Evolutionary conservation across 345 rosid species (phyloP), one percentile per base, ranked within the genome.

Genomic region (Firmiana major): DNA sequence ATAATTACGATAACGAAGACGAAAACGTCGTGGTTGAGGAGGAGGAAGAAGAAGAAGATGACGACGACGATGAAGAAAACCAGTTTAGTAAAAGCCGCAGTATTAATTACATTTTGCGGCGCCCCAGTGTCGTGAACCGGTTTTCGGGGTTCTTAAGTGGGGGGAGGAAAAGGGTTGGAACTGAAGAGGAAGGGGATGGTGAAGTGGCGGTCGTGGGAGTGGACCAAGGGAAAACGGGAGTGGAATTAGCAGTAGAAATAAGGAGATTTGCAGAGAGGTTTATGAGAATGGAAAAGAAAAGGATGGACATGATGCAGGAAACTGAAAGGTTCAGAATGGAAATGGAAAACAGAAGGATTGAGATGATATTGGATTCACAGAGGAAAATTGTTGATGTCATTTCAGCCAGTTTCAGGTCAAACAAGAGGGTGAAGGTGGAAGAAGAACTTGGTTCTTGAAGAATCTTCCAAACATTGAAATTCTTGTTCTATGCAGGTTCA

Each of bases 291-390:
- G 42, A 40, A 40, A 40, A 40, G 42, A 40, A 40, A 40, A 40
- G 8, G 89, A 86, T 91, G 83, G 92, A 94, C 75, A 81, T 90
- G 85, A 82, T 87, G 19, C 87, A 74, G 80, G 94, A 91, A 84
- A 83, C 84, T 0, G 89, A 87, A 81, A 84, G 81, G 83, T 74
- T 79, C 48, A 88, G 93, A 77, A 81, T 85, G 65, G 93, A 94
- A 53, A 87, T 91, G 97, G 98, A 95, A 91, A 84, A 81, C n/a
- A 79, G 82, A 86, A 75, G 92, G 28, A 76, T 85, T 40, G 81
- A 80, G 69, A 84, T 92, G 92, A 90, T 90, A 51, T 45, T 88
- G 54, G 85, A 74, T 43, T 86, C 92, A 7, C 89, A 92, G 79
- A 36, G 78, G 84, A 93, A 85, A 83, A 81, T 92, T 80, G 84